Evolutionary conservation across 2,329 filamentous ascomycete genomes (phyloP).

Genomic region (Graphilbum fragrans): DNA sequence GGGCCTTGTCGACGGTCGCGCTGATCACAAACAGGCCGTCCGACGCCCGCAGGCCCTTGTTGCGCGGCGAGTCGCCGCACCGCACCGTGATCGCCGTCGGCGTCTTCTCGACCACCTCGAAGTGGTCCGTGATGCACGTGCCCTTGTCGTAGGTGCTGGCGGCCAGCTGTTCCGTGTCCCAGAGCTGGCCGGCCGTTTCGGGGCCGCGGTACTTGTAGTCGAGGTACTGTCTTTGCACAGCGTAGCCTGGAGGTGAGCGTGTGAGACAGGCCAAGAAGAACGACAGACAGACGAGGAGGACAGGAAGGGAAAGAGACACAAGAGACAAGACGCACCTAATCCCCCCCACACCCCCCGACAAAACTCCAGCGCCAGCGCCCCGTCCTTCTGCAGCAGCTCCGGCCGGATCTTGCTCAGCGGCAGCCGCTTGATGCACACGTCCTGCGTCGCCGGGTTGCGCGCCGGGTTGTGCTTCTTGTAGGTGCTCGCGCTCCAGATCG

Average conservation of each 20-base stretch:
- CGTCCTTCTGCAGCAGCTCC: conserved; percentile 48
- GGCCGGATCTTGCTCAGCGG: conserved; percentile 52
- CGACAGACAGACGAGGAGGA: conserved; percentile 1
- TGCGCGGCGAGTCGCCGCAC: conserved; percentile 53
- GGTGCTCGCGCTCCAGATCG: conserved; percentile 43
- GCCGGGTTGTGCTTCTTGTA: conserved; percentile 50
- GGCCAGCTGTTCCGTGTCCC: conserved; percentile 42
- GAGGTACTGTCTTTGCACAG: conserved; percentile 44
- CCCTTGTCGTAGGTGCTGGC: conserved; percentile 48
- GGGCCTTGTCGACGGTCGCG: conserved; percentile 44
- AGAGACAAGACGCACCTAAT: conserved; percentile 34
- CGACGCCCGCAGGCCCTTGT: conserved; percentile 38
- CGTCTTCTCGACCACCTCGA: conserved; percentile 57
- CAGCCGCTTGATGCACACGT: conserved; percentile 51
- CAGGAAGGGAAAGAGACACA: not conserved
- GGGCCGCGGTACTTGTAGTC: conserved; percentile 45
- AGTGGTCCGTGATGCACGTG: conserved; percentile 57
- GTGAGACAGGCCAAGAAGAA: not conserved
- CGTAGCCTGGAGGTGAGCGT: conserved; percentile 30
- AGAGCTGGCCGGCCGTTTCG: conserved; percentile 47
- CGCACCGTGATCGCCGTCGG: conserved; percentile 48
- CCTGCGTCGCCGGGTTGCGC: conserved; percentile 49
- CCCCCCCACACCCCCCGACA: conserved; percentile 57
- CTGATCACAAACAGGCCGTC: conserved; percentile 58
- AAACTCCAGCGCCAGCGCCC: conserved; percentile 48